Percentiles rank a stretch among this genome's conserved stretches.
Conservation (phyloP, 768 basidiomycete genomes). For the Xerocomellus intermedius region DNA sequence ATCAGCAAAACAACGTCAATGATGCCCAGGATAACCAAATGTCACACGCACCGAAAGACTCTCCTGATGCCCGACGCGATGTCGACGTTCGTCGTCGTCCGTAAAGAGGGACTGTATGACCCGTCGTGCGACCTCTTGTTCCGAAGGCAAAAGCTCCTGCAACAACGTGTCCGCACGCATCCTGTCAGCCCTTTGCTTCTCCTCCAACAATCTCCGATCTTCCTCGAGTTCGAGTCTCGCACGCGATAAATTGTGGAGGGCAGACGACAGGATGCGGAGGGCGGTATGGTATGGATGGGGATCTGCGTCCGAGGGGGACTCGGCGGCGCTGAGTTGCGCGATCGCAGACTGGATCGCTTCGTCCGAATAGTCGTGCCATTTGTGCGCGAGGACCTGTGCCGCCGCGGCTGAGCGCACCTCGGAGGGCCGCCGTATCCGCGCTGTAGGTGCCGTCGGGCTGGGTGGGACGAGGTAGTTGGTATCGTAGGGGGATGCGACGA, state of each 20-base stretch:
- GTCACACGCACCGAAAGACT: slow-evolving; percentile 52
- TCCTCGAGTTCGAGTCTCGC: slow-evolving; percentile 66
- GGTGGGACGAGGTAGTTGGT: slow-evolving; percentile 32
- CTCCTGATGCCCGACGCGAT: slow-evolving; percentile 53
- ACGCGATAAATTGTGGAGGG: slow-evolving; percentile 56
- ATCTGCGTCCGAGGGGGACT: slow-evolving; percentile 46
- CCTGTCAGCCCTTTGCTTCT: slow-evolving; percentile 57
- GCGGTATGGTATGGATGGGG: slow-evolving; percentile 64
- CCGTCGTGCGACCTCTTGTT: slow-evolving; percentile 64
- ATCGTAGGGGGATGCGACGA: slow-evolving; percentile 42
- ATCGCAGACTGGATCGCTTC: slow-evolving; percentile 67
- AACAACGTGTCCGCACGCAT: slow-evolving; percentile 54
- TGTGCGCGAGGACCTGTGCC: slow-evolving; percentile 57
- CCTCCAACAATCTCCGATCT: slow-evolving; percentile 46
- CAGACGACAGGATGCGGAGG: slow-evolving; percentile 67
- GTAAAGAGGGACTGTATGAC: slow-evolving; percentile 66
- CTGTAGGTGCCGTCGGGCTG: slow-evolving; percentile 30
- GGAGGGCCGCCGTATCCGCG: slow-evolving; percentile 6
- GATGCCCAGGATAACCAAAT: neutral
- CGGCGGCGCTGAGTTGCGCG: slow-evolving; percentile 43
- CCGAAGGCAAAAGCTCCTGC: slow-evolving; percentile 55
- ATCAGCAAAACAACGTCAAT: neutral
- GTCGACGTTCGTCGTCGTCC: slow-evolving; percentile 43
- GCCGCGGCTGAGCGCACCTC: slow-evolving; percentile 28
- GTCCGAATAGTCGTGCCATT: slow-evolving; percentile 79